Evolutionary conservation across 768 basidiomycete species (phyloP), one percentile per base, ranked within the genome.

Genomic region (Phaeotremella skinneri): DNA sequence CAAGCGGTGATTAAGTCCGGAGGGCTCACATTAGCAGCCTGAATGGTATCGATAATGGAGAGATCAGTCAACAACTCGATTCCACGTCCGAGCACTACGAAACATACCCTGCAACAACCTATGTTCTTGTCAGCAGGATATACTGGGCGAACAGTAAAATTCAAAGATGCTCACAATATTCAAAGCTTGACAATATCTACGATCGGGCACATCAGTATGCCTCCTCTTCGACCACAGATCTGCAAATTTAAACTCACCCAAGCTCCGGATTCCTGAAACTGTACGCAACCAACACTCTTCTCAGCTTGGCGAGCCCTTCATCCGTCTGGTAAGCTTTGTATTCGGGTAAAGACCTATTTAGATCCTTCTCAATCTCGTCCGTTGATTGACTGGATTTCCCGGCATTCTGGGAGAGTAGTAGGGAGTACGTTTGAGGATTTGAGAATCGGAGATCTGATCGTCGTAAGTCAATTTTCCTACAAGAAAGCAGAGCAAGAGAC

Each of bases 291-390:
- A 99, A 76, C 1, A 99, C 96, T 43, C 93, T 83, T 59, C 96
- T 81, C 63, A 99, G 80, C 14, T 89, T 85, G 45, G 76, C 79
- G 56, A 98, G 91, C 0, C 96, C 96, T 34, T 89, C 87, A 27
- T 89, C 86, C 7, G 84, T 84, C 72, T 99, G 96, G 74, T 96
- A 99, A 2, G 91, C 96, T 17, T 90, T 87, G 76, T 97, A 99
- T 74, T 99, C 96, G 0, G 96, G 96, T 56, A 99, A 79, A 80
- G 90, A 92, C 32, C 96, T 83, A 77, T 96, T 93, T 26, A 99
- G 78, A 76, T 99, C 96, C 76, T 99, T 99, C 80, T 98, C 96
- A 42, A 99, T 99, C 74, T 99, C 96, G 72, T 99, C 96, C 0
- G 93, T 94, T 64, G 91, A 91, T 7, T 88, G 88, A 50, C 82